Conservation (phyloP, 2,329 filamentous ascomycete species). For the Phoma sp. region DNA sequence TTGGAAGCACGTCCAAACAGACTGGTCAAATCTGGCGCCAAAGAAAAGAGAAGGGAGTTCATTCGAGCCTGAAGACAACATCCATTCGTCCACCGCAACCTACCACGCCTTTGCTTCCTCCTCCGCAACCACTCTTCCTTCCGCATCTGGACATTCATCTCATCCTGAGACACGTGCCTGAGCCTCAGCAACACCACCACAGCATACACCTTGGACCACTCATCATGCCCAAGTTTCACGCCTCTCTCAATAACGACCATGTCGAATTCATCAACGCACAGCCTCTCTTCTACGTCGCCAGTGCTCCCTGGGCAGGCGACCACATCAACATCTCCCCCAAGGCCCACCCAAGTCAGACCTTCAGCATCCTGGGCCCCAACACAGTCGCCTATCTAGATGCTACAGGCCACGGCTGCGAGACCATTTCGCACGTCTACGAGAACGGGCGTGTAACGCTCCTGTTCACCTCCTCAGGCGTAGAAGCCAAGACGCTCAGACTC, state of each 20-base stretch:
- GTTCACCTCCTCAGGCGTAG: conserved; percentile 70
- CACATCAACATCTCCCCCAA: conserved; percentile 83
- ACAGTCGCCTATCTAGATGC: conserved; percentile 74
- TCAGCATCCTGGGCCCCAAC: conserved; percentile 65
- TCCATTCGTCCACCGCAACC: neutral
- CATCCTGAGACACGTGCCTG: neutral
- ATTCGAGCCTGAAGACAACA: neutral
- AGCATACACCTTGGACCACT: neutral
- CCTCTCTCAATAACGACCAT: conserved; percentile 62
- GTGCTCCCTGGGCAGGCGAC: conserved; percentile 68
- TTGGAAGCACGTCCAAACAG: conserved; percentile 1
- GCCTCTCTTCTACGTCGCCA: conserved; percentile 77
- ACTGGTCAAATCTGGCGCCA: neutral
- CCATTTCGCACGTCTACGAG: conserved; percentile 76
- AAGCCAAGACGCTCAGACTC: conserved; percentile 68
- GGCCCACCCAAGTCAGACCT: conserved; percentile 68
- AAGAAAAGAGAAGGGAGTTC: neutral
- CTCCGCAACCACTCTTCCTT: neutral
- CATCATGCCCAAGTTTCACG: conserved; percentile 66
- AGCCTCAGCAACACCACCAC: neutral
- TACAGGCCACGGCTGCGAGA: conserved; percentile 78
- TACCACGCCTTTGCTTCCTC: neutral
- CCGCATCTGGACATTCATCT: neutral
- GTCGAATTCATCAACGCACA: conserved; percentile 70
- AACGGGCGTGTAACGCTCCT: conserved; percentile 77